Base-by-base conservation (phyloP, 2,329 filamentous ascomycete genomes). In the Microdochium nivale region DNA sequence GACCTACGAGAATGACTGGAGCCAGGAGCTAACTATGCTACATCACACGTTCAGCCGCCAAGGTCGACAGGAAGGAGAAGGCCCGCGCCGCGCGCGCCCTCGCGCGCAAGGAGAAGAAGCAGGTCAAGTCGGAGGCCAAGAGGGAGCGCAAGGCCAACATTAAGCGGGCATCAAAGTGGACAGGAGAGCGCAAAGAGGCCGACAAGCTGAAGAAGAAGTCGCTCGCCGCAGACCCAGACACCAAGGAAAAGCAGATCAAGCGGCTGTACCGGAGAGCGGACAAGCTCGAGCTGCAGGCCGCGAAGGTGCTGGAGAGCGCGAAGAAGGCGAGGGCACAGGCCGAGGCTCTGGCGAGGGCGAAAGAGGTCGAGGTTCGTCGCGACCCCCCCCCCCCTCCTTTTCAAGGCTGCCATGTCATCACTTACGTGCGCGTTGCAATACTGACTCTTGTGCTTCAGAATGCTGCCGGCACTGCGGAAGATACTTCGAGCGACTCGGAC, bases 261-360 rank as follows among this genome's bases (percentile, higher is more conserved):
- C 67, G 67, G 21, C 56, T 74, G 49, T 63, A 70, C 24, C 54
- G 55, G n/a, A 68, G 69, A 25, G 68, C 69, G 30, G 65, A 71
- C 25, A 69, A 69, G 58, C 64, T 74, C 33, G 68, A 74, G 59
- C 59, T 58, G 2, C 63, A 74, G 59, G 71, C 67, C 2, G 56
- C 62, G 23, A 69, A 70, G 61, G 54, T 78, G 32, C 57, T 72
- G 57, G 60, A 58, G 1, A 66, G 75, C 52, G 68, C 74, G 0
- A 66, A 70, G 54, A 67, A 65, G 52, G 60, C 61, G 14, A 59
- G 59, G 47, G 65, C 56, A 25, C 62, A 57, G 21, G 59, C 63
- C 27, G 61, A 62, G 40, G 49, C 55, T 25, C 56, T 67, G 11
- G 60, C 62, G 25, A 54, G 57, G 51, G 27, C 57, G 52, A 60